Percentiles rank a stretch among this genome's conserved stretches.
phyloP scores from a whole-genome alignment of 345 rosid species.

The Lepidium aucheri region DNA sequence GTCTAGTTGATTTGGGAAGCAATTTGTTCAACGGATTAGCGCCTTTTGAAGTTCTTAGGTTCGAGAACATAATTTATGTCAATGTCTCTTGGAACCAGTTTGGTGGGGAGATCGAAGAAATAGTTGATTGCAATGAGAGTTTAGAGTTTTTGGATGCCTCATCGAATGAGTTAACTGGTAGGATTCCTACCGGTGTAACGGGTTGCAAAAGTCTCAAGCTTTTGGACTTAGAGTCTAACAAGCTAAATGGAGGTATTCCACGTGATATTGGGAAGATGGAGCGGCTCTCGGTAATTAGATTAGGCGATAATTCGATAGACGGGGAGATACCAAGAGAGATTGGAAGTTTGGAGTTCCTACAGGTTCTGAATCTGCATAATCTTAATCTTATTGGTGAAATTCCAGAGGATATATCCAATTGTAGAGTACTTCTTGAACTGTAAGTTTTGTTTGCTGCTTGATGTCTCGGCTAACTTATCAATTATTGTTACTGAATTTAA shows the following conservation, averaged over 20 bases:
- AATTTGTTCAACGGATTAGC: slow-evolving; percentile 58
- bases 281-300: slow-evolving; percentile 56
- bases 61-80: slow-evolving; percentile 54
- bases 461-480: background rate
- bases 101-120: slow-evolving; percentile 50
- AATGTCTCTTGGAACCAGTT: slow-evolving; percentile 68
- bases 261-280: slow-evolving; percentile 36
- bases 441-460: slow-evolving; percentile 37
- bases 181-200: slow-evolving; percentile 50
- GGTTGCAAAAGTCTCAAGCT: slow-evolving; percentile 65
- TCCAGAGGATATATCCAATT: slow-evolving; percentile 60
- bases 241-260: slow-evolving; percentile 62
- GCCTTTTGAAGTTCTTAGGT: slow-evolving; percentile 56
- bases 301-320: slow-evolving; percentile 56
- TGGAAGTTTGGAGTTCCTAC: slow-evolving; percentile 58
- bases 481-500: background rate
- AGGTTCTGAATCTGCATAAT: slow-evolving; percentile 75
- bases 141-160: slow-evolving; percentile 73
- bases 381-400: slow-evolving; percentile 59
- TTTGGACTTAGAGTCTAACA: slow-evolving; percentile 60
- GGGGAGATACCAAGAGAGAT: slow-evolving; percentile 57
- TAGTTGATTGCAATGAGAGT: slow-evolving; percentile 44
- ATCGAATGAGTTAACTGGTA: slow-evolving; percentile 53
- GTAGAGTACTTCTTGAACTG: slow-evolving; percentile 71
- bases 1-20: slow-evolving; percentile 64